Conservation (phyloP, 768 basidiomycete genomes). For the Mrakia gelida region DNA sequence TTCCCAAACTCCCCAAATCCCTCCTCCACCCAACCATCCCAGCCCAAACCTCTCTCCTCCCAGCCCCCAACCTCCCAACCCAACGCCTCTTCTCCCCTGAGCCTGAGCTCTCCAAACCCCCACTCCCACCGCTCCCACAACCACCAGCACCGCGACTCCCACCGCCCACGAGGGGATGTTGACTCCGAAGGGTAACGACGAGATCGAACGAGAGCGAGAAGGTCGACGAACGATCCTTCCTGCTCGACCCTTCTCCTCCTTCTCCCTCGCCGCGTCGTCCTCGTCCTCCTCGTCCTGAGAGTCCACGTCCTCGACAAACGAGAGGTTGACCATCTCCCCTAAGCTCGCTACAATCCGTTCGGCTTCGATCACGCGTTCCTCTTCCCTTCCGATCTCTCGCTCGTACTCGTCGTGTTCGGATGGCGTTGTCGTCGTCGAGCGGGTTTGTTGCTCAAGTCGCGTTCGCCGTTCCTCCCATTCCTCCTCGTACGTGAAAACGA, state of each 20-base stretch:
- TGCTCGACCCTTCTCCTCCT: background rate
- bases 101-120: background rate
- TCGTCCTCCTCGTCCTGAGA: background rate
- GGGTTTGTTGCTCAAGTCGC: too few relatives aligned
- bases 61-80: too few relatives aligned
- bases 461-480: background rate
- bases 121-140: background rate
- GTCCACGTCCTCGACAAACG: background rate
- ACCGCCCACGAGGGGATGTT: background rate
- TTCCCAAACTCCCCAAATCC: too few relatives aligned
- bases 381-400: background rate
- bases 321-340: slow-evolving; percentile 14
- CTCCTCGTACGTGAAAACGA: slow-evolving; percentile 40
- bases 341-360: slow-evolving; percentile 4
- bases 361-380: background rate
- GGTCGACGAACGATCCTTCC: background rate
- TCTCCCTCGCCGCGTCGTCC: background rate
- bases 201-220: background rate
- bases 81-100: too few relatives aligned
- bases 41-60: too few relatives aligned
- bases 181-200: background rate
- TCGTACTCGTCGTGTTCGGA: background rate
- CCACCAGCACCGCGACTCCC: background rate
- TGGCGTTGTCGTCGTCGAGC: too few relatives aligned
- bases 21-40: too few relatives aligned